A percentile compares a stretch with the other conserved stretches of the same genome.
These are phyloP conservation scores for Coniella vitis DNA, from an alignment of 2,329 filamentous ascomycete genomes.

Conservation along the genomic window DNA sequence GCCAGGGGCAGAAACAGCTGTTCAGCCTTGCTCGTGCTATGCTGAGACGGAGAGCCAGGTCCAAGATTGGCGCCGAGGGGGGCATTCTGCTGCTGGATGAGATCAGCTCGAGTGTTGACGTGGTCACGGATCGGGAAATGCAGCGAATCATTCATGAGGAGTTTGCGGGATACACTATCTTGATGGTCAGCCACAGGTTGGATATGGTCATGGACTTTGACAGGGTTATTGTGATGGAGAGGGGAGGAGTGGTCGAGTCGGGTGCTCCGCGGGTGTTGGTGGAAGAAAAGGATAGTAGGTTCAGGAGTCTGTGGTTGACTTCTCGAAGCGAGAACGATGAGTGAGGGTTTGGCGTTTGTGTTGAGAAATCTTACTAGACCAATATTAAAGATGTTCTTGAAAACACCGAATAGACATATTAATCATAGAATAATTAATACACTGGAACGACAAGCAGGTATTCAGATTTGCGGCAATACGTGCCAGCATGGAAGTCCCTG, in stretches of 20 bases:
- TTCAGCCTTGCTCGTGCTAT: slow-evolving; percentile 9
- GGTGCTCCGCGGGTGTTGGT: slow-evolving; percentile 16
- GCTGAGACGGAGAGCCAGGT: not conserved
- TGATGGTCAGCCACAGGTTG: slow-evolving; percentile 40
- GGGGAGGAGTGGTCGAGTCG: slow-evolving; percentile 38
- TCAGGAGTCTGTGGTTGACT: slow-evolving; percentile 9
- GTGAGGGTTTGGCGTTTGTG: too few species aligned
- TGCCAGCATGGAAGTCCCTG: too few species aligned
- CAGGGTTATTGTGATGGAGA: slow-evolving; percentile 43
- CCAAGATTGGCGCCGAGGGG: not conserved
- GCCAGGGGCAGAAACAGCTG: slow-evolving; percentile 42
- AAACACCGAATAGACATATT: too few species aligned
- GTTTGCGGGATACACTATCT: slow-evolving; percentile 44
- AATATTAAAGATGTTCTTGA: too few species aligned
- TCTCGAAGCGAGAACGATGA: too few species aligned
- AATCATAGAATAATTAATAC: too few species aligned
- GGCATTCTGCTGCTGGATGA: slow-evolving; percentile 35
- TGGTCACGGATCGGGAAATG: slow-evolving; percentile 34
- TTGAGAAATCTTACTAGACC: too few species aligned
- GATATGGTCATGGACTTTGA: slow-evolving; percentile 49
- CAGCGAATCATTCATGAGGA: slow-evolving; percentile 33
- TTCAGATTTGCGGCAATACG: too few species aligned
- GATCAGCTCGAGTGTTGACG: slow-evolving; percentile 35
- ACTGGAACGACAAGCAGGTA: too few species aligned
- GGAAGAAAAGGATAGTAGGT: not conserved